Evolutionary conservation across 192 early-diverging fungal genomes (phyloP).

Genomic region (Linnemannia schmuckeri): DNA sequence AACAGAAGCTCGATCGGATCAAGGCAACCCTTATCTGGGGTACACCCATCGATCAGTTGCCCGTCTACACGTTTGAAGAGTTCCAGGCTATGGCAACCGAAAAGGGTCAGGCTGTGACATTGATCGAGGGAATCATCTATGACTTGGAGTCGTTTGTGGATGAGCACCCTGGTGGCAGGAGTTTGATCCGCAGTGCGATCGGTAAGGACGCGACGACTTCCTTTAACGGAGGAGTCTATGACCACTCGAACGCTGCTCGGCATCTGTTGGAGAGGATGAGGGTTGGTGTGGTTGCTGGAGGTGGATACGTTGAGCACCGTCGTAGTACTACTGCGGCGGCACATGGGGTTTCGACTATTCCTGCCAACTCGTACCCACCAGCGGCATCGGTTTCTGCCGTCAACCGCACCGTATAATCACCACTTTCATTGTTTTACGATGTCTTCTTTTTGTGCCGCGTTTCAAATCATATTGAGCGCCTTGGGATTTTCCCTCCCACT

Average conservation of each 20-base stretch:
- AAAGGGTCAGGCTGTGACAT: constrained; percentile 76
- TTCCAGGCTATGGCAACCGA: constrained; percentile 73
- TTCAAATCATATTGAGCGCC: background rate
- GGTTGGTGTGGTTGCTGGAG: constrained; percentile 66
- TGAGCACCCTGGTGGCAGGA: constrained; percentile 90
- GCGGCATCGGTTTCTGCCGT: background rate
- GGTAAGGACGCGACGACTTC: constrained; percentile 89
- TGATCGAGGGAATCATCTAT: constrained; percentile 87
- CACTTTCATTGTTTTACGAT: too few relatives aligned
- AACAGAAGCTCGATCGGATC: constrained; percentile 76
- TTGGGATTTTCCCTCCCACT: background rate
- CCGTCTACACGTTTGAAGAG: constrained; percentile 74
- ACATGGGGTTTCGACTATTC: constrained; percentile 2
- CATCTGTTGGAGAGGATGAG: constrained; percentile 85
- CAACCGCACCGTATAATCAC: constrained; percentile 12
- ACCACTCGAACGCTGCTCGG: constrained; percentile 90
- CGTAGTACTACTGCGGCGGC: constrained; percentile 18
- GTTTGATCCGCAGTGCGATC: constrained; percentile 75
- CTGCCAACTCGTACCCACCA: constrained; percentile 32
- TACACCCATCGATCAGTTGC: constrained; percentile 74
- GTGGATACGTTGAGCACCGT: constrained; percentile 53
- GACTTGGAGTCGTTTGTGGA: constrained; percentile 86
- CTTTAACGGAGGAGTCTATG: constrained; percentile 93
- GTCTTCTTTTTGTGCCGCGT: too few relatives aligned
- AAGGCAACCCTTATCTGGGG: constrained; percentile 82